Base-by-base conservation (phyloP, 129 eudicot species). In the Mikania micrantha region DNA sequence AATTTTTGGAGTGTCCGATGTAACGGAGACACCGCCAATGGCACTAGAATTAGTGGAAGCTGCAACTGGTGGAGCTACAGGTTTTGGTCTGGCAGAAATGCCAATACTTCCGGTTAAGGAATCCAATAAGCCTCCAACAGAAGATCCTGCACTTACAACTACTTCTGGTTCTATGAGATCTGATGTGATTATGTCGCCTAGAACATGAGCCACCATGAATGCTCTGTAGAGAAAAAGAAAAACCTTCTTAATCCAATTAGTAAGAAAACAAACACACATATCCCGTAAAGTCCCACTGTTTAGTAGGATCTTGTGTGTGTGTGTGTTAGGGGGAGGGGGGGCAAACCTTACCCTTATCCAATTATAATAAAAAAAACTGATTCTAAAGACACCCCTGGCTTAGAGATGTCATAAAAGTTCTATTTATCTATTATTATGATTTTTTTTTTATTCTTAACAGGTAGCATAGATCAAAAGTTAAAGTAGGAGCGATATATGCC, bases 21-120 rank as follows among this genome's bases (percentile, higher is more conserved):
- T 29, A 27, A 47, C 71, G 59, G 90, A 80, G 68, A 95, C 88
- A 67, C 83, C 72, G 0, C 77, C 80, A 71, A 84, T 71, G 47
- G 82, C 73, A 34, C 80, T 61, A 21, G 92, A 86, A 34, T 83
- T 65, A 5, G 85, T 75, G 47, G 99, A 85, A 44, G 84, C 84
- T 40, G 90, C 84, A 85, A 83, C 90, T 19, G 96, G 84, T 49
- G 95, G 78, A 20, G 96, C 83, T 27, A 81, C 86, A 38, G 97
- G 99, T 83, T 90, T 90, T 38, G 90, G 87, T 83, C 99, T 85
- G 40, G 99, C 85, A 1, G 97, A 90, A 77, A 93, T 93, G 17
- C 99, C 96, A 22, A 93, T 93, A 77, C 99, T 90, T 22, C 99
- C 99, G 8, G 99, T 94, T 79, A 94, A 82, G 38, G 99, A 87